These are phyloP conservation scores for Globisporangium middletonii DNA, from an alignment of 352 stramenopile species.

Conservation along the genomic window DNA sequence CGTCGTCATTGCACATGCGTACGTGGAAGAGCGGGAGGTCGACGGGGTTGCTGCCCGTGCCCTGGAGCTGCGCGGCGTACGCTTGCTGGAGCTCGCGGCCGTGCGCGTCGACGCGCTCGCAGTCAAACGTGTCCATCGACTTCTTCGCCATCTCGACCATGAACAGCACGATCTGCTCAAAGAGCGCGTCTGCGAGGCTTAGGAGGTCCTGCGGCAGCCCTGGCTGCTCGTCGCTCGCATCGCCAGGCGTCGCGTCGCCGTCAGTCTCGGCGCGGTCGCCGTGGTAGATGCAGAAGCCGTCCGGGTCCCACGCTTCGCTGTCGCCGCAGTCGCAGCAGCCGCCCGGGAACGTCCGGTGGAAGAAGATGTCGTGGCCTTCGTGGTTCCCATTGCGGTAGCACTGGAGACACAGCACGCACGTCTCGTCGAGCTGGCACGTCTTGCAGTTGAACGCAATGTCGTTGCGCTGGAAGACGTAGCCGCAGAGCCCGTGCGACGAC, in stretches of 20 bases:
- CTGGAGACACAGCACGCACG: conserved; percentile 95
- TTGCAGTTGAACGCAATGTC: conserved; percentile 99
- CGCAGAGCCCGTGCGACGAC: conserved; percentile 74
- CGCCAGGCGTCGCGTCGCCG: conserved; percentile 11
- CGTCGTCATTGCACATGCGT: conserved; percentile 97
- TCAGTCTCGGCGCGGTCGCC: conserved; percentile 28
- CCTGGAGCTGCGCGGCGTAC: conserved; percentile 5
- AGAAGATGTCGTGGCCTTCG: conserved; percentile 90
- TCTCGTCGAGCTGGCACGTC: conserved; percentile 96
- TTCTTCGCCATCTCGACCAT: conserved; percentile 65
- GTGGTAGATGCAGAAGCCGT: conserved; percentile 94
- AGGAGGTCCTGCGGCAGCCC: conserved; percentile 37
- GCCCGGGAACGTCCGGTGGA: conserved; percentile 68
- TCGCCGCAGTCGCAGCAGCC: conserved; percentile 99
- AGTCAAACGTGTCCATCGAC: conserved; percentile 70
- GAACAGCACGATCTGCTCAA: conserved; percentile 65
- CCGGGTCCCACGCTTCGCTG: conserved; percentile 93
- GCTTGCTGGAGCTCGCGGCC: conserved; percentile 27
- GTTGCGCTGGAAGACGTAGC: conserved; percentile 95
- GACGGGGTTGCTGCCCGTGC: conserved; percentile 9
- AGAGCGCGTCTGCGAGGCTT: conserved; percentile 51
- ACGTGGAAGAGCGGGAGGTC: conserved; percentile 74
- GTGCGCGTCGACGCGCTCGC: conserved; percentile 41
- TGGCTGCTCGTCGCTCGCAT: conserved; percentile 16
- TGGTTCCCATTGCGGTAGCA: conserved; percentile 96